phyloP scores from a whole-genome alignment of 2,329 filamentous ascomycete genomes.

The Plenodomus tracheiphilus region DNA sequence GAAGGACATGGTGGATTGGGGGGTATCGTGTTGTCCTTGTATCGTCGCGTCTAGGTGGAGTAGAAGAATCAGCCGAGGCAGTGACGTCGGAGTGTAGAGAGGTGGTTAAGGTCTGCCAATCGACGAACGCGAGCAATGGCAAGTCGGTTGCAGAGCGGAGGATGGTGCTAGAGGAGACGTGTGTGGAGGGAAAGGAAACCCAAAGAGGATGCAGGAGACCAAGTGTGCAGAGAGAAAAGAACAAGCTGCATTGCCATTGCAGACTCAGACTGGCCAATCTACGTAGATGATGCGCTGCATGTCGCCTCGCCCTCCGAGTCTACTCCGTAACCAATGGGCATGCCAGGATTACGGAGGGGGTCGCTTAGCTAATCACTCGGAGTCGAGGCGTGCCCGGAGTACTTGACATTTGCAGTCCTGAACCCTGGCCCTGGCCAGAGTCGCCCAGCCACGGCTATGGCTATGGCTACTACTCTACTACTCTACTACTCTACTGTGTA shows the following conservation, averaged over 20 bases:
- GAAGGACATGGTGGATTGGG: slow-evolving; percentile 51
- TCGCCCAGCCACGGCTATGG: no score
- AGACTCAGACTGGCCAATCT: not conserved
- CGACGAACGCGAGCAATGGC: no score
- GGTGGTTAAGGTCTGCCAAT: no score
- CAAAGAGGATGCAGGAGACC: not conserved
- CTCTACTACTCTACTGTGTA: no score
- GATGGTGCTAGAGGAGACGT: no score
- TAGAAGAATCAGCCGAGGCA: not conserved
- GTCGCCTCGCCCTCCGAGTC: not conserved
- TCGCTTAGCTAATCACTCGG: not conserved
- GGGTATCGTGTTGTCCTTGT: not conserved
- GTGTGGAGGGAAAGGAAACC: not conserved
- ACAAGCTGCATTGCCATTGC: no score
- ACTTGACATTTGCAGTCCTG: no score
- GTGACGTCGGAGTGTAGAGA: not conserved
- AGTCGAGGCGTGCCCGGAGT: no score
- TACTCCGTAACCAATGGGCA: not conserved
- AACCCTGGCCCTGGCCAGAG: no score
- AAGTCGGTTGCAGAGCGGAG: no score
- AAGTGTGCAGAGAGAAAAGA: not conserved
- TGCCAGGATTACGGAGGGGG: not conserved
- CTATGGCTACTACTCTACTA: no score
- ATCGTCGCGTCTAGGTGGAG: not conserved
- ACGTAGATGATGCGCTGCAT: not conserved